A percentile compares a stretch with the other conserved stretches of the same genome.
Evolutionary conservation across 1,284 basidiomycete genomes (phyloP).

Genomic region (Cerioporus squamosus): DNA sequence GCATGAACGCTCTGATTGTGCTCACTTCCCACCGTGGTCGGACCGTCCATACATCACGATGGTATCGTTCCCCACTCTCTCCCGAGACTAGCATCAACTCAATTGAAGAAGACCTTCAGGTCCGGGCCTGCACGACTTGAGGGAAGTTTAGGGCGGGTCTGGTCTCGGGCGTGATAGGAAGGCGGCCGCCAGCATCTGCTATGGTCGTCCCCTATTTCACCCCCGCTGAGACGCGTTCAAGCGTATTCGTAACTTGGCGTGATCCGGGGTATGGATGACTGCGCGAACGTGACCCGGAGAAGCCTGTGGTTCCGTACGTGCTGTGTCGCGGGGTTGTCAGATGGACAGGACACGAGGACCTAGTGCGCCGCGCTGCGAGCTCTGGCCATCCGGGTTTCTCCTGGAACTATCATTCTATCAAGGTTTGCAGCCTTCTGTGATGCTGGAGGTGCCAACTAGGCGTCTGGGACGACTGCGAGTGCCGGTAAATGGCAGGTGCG

Average conservation of each 20-base stretch:
- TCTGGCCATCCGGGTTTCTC: slow-evolving; percentile 15
- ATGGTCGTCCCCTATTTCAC: background rate
- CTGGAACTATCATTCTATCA: slow-evolving; percentile 12
- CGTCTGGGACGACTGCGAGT: background rate
- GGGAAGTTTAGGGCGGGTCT: background rate
- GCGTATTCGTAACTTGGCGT: slow-evolving; percentile 16
- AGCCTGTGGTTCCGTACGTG: slow-evolving; percentile 6
- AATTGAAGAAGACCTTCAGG: slow-evolving; percentile 13
- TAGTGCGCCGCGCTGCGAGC: slow-evolving; percentile 10
- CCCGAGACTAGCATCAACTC: slow-evolving; percentile 6
- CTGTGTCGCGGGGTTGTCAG: slow-evolving; percentile 18
- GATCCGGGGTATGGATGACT: slow-evolving; percentile 7
- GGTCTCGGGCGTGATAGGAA: slow-evolving; percentile 23
- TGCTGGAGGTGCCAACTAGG: slow-evolving; percentile 11
- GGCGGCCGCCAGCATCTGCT: slow-evolving; percentile 1
- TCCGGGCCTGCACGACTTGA: slow-evolving; percentile 6
- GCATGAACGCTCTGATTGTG: background rate
- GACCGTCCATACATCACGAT: slow-evolving; percentile 15
- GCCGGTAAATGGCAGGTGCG: background rate
- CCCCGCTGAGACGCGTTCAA: background rate
- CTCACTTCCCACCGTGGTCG: slow-evolving; percentile 17
- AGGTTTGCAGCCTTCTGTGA: slow-evolving; percentile 10
- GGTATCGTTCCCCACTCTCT: slow-evolving; percentile 2
- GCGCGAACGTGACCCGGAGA: slow-evolving; percentile 19
- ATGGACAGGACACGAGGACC: slow-evolving; percentile 24